Evolutionary conservation across 139 green algal species (phyloP), one percentile per base, ranked within the genome.

Genomic region (Chlamydomonas applanata): DNA sequence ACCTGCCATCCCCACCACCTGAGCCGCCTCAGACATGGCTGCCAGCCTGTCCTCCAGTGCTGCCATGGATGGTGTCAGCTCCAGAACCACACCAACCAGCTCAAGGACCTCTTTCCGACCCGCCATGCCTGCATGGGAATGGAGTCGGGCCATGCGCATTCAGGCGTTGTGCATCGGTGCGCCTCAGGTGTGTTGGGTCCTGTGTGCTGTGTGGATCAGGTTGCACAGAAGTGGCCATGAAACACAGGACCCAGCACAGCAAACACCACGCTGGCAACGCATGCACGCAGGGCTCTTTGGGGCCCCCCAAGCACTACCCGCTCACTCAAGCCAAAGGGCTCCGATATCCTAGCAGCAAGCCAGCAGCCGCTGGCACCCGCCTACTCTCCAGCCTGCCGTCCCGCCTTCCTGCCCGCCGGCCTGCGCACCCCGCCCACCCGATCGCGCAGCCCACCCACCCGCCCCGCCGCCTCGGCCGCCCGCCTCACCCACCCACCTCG

Each of bases 41-140:
- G 80, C 57, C 34, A 91, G 62, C n/a, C 79, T 69, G 82, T 94
- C 90, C 53, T 91, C 85, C 2, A 76, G 76, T 29, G 86, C 59
- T 1, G 49, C 40, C 61, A 92, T 71, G 5, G 35, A 20, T 4
- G 78, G 56, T 1, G 73, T 74, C 17, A 63, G 52, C 46, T 91
- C 79, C 73, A 89, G 57, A 33, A 89, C 69, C 20, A 49, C 45
- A 24, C 30, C 64, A 34, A 82, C 73, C 32, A 87, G 34, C 24
- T 83, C 82, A 13, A 46, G 60, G 2, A 84, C 87, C 71, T 90
- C 84, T 0, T 49, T 34, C 32, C 86, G 75, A 7, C 74, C 74
- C 27, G 34, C 78, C 81, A 64, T 77, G 69, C 70, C 59, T 66
- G 53, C 16, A 54, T 61, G 20, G 53, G 20, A 14, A 61, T 13